phyloP scores from a whole-genome alignment of 257 asterid genomes.

The Primulina tabacum region DNA sequence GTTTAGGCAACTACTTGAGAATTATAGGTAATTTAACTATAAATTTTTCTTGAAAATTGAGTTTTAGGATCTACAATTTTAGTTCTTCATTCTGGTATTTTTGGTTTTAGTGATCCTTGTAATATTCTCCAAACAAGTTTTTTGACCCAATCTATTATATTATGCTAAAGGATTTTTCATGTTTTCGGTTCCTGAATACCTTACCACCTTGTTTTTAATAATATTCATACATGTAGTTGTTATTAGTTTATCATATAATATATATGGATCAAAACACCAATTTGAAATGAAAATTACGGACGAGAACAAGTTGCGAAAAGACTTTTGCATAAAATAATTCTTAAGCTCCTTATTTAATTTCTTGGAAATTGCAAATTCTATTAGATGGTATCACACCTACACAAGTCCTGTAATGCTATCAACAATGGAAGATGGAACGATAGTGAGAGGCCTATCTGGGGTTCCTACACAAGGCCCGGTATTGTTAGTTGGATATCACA shows the following conservation, averaged over 20 bases:
- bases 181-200: no score
- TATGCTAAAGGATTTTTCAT: no score
- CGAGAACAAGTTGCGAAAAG: no score
- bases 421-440: constrained; percentile 71
- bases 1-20: constrained; percentile 46
- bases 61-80: neutral
- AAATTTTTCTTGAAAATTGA: neutral
- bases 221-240: no score
- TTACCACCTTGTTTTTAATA: no score
- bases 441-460: constrained; percentile 80
- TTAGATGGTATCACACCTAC: constrained; percentile 49
- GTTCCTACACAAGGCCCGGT: constrained; percentile 90
- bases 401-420: constrained; percentile 67
- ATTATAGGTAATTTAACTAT: constrained; percentile 42
- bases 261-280: no score
- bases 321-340: no score
- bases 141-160: no score
- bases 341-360: neutral
- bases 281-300: no score
- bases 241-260: no score
- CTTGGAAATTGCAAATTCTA: neutral
- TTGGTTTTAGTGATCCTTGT: no score
- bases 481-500: constrained; percentile 84
- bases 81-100: neutral
- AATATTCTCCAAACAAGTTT: no score